Evolutionary conservation across 306 rosid species (phyloP).

Genomic region (Cucumis cinereus): DNA sequence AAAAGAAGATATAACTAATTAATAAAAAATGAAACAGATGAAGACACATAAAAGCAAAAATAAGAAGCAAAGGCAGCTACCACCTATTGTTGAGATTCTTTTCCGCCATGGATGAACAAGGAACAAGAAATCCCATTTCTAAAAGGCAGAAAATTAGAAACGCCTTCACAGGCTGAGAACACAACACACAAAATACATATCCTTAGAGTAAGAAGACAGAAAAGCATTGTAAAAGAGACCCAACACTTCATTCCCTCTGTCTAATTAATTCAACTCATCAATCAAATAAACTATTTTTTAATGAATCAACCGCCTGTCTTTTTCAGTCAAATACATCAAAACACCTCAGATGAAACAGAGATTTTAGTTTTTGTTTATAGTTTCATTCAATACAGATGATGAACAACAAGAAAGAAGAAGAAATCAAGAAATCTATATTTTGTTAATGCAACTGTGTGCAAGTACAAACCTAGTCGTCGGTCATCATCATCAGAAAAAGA

Average conservation of each 20-base stretch:
- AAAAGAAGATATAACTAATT: no score
- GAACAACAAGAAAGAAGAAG: not conserved
- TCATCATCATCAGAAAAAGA: not conserved
- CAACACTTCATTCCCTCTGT: not conserved
- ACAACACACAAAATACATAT: not conserved
- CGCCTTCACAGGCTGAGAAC: not conserved
- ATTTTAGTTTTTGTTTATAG: not conserved
- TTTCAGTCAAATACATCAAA: not conserved
- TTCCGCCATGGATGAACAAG: not conserved
- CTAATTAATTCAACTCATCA: not conserved
- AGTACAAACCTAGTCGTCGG: slow-evolving; percentile 3
- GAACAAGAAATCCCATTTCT: not conserved
- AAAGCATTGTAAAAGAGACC: not conserved
- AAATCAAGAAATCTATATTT: slow-evolving; percentile 3
- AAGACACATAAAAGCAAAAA: not conserved
- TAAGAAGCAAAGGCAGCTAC: not conserved
- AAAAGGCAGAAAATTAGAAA: not conserved
- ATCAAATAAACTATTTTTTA: not conserved
- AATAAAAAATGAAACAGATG: no score
- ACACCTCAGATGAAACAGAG: not conserved
- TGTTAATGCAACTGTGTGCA: slow-evolving; percentile 4
- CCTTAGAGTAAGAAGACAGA: not conserved
- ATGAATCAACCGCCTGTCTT: not conserved
- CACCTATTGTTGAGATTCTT: not conserved
- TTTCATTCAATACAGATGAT: slow-evolving; percentile 1